Percentiles rank a stretch among this genome's conserved stretches.
phyloP scores from a whole-genome alignment of 129 eudicot genomes.

The Ambrosia artemisiifolia region DNA sequence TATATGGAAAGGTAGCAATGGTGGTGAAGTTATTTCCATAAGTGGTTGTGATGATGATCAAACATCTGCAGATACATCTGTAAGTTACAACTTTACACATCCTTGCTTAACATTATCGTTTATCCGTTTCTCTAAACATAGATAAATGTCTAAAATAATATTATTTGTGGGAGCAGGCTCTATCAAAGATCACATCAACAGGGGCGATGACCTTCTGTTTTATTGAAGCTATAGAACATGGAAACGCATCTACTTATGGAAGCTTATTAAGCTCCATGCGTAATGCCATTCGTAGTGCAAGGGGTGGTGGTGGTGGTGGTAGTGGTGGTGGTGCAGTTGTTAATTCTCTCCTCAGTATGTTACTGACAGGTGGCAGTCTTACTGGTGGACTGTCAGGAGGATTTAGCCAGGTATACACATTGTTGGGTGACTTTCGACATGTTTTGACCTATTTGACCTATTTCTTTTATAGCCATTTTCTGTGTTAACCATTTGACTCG shows the following conservation, averaged over 20 bases:
- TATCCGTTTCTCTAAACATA: background rate
- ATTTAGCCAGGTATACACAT: slow-evolving; percentile 63
- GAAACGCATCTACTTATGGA: slow-evolving; percentile 49
- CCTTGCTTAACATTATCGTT: background rate
- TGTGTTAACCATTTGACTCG: background rate
- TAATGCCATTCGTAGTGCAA: slow-evolving; percentile 33
- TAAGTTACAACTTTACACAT: slow-evolving; percentile 26
- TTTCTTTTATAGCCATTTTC: background rate
- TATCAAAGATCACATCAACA: slow-evolving; percentile 44
- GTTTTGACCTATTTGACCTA: background rate
- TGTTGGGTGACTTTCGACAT: background rate
- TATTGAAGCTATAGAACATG: slow-evolving; percentile 51
- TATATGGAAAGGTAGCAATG: slow-evolving; percentile 57
- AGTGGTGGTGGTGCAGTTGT: slow-evolving; percentile 50
- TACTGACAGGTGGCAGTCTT: slow-evolving; percentile 59
- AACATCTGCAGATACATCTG: slow-evolving; percentile 53
- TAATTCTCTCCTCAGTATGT: slow-evolving; percentile 72
- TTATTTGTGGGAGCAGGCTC: slow-evolving; percentile 41
- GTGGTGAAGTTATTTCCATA: slow-evolving; percentile 61
- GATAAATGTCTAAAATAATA: background rate
- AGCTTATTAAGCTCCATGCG: slow-evolving; percentile 44
- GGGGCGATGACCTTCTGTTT: slow-evolving; percentile 67
- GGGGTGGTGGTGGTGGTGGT: slow-evolving; percentile 32
- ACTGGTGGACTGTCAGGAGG: slow-evolving; percentile 65
- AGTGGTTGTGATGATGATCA: slow-evolving; percentile 77